Percentiles rank a stretch among this genome's conserved stretches.
Evolutionary conservation across 2,329 filamentous ascomycete species (phyloP).

Genomic region (Alternaria sp.): DNA sequence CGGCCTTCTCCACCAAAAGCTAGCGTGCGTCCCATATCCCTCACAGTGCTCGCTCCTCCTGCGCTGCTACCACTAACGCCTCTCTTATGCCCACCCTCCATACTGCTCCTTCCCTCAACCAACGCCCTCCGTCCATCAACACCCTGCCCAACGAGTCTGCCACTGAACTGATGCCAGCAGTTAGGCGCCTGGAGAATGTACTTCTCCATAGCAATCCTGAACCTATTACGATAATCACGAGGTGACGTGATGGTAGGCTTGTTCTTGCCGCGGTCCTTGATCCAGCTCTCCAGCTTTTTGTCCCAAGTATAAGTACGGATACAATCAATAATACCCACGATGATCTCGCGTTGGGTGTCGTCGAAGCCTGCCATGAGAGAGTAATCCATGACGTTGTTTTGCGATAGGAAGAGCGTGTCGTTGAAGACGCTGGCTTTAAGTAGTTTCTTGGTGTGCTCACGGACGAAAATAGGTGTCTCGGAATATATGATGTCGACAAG

Average conservation of each 20-base stretch:
- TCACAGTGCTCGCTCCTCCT: conserved; percentile 11
- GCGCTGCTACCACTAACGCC: conserved; percentile 28
- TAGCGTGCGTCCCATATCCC: conserved; percentile 9
- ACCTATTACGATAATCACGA: conserved; percentile 96
- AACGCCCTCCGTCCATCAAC: conserved; percentile 26
- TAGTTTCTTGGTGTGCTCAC: conserved; percentile 95
- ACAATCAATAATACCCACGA: conserved; percentile 96
- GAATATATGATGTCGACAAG: conserved; percentile 97
- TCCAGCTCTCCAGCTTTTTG: conserved; percentile 99
- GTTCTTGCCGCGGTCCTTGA: conserved; percentile 92
- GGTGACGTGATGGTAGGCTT: conserved; percentile 95
- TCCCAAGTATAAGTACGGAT: conserved; percentile 99
- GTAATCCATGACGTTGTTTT: conserved; percentile 99
- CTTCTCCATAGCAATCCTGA: conserved; percentile 95
- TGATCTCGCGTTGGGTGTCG: conserved; percentile 85
- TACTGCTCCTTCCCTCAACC: conserved; percentile 19
- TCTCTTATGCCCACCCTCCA: conserved; percentile 24
- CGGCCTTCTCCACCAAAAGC: neutral
- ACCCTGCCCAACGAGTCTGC: conserved; percentile 31
- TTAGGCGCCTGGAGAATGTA: conserved; percentile 80
- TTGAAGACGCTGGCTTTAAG: conserved; percentile 94
- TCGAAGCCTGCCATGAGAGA: conserved; percentile 98
- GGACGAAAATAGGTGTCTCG: conserved; percentile 91
- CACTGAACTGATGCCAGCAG: conserved; percentile 75
- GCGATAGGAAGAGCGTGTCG: conserved; percentile 91